Base-by-base conservation (phyloP, 352 stramenopile genomes). In the Phytophthora vignae region DNA sequence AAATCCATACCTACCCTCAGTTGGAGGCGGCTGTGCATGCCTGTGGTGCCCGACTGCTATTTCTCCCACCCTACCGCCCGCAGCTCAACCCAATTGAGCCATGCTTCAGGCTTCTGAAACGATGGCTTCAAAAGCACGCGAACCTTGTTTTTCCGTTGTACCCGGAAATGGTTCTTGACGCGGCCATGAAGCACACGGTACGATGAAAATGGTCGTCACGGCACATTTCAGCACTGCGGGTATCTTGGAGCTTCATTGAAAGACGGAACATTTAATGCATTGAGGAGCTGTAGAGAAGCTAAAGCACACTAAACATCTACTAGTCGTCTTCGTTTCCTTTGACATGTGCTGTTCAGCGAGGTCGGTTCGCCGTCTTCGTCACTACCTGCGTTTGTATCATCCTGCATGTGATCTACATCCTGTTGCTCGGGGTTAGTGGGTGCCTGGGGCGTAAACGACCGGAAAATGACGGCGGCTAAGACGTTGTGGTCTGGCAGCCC, bases 51-150 rank as follows among this genome's bases (percentile, higher is more conserved):
- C 50, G 49, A 19, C 27, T 66, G 10, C 3, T 61, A 29, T 71
- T 66, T 31, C 27, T 52, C 4, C 21, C 55, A 0, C 55, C 33
- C 1, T 70, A 60, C 15, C 60, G 44, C 4, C 44, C 55, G 9
- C 21, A 64, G 10, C 44, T 70, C 1, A 64, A 64, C 53, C 55
- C 63, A 21, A 70, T 70, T 22, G 55, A 70, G n/a, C 21, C 19
- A 10, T 62, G 54, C 17, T 64, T 69, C 15, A 31, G 38, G 0
- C 36, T 31, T 1, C 29, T 69, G 4, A 69, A 69, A 33, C 17
- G 42, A 21, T 54, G 38, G 60, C 1, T 67, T 7, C 60, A 60
- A 27, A 49, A 54, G 27, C 21, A 67, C 38, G 48, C 48, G 3
- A 61, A 55, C 21, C 22, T 61, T 4, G 52, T 68, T 7, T 61